phyloP scores from a whole-genome alignment of 371 early-diverging fungal species.

The Mortierella polycephala region DNA sequence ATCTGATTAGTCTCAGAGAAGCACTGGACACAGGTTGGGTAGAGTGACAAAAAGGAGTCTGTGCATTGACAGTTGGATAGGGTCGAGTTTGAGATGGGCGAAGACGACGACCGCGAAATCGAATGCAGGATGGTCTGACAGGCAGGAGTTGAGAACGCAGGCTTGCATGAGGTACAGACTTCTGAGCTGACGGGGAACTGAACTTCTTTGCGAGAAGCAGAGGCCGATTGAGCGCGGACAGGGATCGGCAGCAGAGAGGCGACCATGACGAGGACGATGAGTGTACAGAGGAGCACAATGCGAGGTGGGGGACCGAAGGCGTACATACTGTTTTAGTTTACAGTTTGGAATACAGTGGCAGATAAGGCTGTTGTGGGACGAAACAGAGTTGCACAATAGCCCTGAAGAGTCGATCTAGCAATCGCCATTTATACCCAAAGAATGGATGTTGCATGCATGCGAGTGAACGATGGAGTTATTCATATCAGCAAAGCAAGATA shows the following conservation, averaged over 20 bases:
- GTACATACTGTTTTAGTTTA: not conserved
- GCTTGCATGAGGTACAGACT: conserved; percentile 27
- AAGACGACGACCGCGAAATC: conserved; percentile 11
- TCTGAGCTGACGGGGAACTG: conserved; percentile 18
- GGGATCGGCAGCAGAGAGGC: conserved; percentile 17
- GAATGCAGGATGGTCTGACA: conserved; percentile 35
- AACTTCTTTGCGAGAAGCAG: conserved; percentile 4
- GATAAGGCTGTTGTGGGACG: too few relatives aligned
- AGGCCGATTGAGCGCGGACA: conserved; percentile 18
- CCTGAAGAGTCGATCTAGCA: too few relatives aligned
- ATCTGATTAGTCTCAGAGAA: conserved; percentile 44
- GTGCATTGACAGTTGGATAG: conserved; percentile 44
- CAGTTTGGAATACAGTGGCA: too few relatives aligned
- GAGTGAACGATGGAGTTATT: too few relatives aligned
- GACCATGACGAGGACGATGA: not conserved
- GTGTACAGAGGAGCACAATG: not conserved
- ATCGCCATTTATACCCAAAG: too few relatives aligned
- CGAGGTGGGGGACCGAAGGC: not conserved
- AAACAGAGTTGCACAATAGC: too few relatives aligned
- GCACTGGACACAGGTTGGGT: conserved; percentile 30
- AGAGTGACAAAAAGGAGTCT: conserved; percentile 21
- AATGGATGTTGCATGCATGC: too few relatives aligned
- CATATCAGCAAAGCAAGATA: too few relatives aligned
- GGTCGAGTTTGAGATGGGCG: conserved; percentile 35
- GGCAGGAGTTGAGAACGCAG: conserved; percentile 28